Percentiles rank a stretch among this genome's conserved stretches.
Conservation (phyloP, 148 eudicot species). For the Drosera capensis region DNA sequence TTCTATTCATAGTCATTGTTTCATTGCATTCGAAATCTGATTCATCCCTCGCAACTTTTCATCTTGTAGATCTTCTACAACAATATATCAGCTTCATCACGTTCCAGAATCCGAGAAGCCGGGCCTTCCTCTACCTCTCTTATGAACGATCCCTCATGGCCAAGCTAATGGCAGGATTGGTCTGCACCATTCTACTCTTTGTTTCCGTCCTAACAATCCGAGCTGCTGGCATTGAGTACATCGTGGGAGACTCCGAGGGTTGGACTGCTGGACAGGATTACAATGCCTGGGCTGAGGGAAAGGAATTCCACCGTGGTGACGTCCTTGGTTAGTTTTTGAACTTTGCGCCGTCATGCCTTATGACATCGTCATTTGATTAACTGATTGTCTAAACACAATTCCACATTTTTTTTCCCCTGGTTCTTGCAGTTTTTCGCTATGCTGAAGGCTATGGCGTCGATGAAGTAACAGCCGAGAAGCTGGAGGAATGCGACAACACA, state of each 20-base stretch:
- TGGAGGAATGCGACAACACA: slow-evolving; percentile 1
- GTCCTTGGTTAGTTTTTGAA: not conserved
- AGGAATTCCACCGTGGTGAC: not conserved
- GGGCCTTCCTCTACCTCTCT: not conserved
- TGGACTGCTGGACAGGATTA: not conserved
- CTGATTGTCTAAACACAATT: not conserved
- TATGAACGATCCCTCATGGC: not conserved
- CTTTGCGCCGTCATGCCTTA: not conserved
- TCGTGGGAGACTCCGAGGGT: not conserved
- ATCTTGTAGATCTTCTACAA: no score
- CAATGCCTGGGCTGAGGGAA: not conserved
- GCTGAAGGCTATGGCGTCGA: slow-evolving; percentile 8
- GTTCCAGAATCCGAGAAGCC: not conserved
- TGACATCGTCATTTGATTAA: not conserved
- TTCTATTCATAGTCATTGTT: no score
- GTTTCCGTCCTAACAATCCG: not conserved
- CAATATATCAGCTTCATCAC: no score
- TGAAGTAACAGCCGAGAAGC: slow-evolving; percentile 3
- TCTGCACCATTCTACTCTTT: not conserved
- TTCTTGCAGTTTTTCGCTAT: slow-evolving; percentile 6
- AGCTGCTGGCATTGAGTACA: no score
- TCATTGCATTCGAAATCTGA: no score
- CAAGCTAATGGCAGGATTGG: not conserved
- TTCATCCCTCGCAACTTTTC: no score
- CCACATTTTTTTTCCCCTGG: not conserved